Percentiles rank a stretch among this genome's conserved stretches.
Evolutionary conservation across 768 basidiomycete genomes (phyloP).

Genomic region (Hygrophorus pudorinus): DNA sequence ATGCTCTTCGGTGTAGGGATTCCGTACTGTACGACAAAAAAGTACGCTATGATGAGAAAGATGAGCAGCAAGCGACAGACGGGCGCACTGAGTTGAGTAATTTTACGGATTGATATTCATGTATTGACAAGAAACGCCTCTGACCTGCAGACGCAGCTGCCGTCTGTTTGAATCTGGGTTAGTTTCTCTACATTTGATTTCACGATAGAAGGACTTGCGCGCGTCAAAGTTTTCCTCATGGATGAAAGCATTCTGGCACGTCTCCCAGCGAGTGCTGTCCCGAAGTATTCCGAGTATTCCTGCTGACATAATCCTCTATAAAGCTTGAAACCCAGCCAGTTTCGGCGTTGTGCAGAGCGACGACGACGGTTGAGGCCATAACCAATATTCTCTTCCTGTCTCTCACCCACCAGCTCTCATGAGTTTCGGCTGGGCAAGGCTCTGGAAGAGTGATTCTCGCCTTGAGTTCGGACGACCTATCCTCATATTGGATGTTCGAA

Average conservation of each 20-base stretch:
- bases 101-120: slow-evolving; percentile 96
- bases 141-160: slow-evolving; percentile 70
- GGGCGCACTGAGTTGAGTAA: slow-evolving; percentile 79
- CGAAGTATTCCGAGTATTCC: slow-evolving; percentile 2
- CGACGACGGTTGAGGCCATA: slow-evolving; percentile 62
- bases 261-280: slow-evolving; percentile 2
- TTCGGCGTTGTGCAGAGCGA: slow-evolving; percentile 39
- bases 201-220: slow-evolving; percentile 32
- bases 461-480: slow-evolving; percentile 71
- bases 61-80: background rate
- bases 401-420: slow-evolving; percentile 43
- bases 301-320: background rate
- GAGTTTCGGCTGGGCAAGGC: slow-evolving; percentile 29
- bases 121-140: slow-evolving; percentile 89
- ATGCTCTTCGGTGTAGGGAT: slow-evolving; percentile 91
- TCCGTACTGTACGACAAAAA: slow-evolving; percentile 56
- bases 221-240: slow-evolving; percentile 53
- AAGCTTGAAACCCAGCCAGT: background rate
- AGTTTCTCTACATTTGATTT: background rate
- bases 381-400: slow-evolving; percentile 45
- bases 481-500: slow-evolving; percentile 52
- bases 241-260: slow-evolving; percentile 52
- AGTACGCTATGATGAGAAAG: background rate
- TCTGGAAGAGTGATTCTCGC: slow-evolving; percentile 64
- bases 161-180: slow-evolving; percentile 3